A percentile compares a stretch with the other conserved stretches of the same genome.
Conservation (phyloP, 2,329 filamentous ascomycete genomes). For the Aureobasidium sp. region DNA sequence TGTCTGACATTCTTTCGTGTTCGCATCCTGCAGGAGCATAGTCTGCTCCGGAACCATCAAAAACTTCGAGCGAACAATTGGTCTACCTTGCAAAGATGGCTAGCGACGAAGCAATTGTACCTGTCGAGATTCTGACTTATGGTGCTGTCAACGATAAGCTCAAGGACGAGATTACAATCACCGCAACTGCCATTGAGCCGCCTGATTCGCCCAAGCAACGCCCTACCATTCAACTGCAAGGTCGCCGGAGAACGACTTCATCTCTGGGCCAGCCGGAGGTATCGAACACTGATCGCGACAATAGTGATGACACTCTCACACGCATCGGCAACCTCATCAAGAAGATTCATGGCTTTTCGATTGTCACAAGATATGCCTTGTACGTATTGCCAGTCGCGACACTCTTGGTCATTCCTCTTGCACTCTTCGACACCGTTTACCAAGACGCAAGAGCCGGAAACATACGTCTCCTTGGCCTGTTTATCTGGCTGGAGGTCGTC, state of each 20-base stretch:
- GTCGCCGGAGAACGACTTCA: conserved; percentile 1
- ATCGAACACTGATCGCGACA: conserved; percentile 29
- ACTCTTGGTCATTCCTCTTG: conserved; percentile 52
- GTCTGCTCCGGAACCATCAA: not conserved
- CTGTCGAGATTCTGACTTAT: not conserved
- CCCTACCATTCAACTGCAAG: not conserved
- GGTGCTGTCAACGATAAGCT: not conserved
- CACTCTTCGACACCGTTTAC: conserved; percentile 35
- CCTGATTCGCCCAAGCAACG: not conserved
- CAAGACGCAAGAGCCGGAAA: conserved; percentile 21
- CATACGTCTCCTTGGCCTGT: conserved; percentile 49
- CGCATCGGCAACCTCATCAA: conserved; percentile 58
- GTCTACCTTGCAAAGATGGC: not conserved
- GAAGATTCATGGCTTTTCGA: conserved; percentile 54
- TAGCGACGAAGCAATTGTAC: not conserved
- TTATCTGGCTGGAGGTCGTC: conserved; percentile 60
- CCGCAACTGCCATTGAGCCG: not conserved
- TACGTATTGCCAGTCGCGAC: conserved; percentile 58
- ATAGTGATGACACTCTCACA: conserved; percentile 46
- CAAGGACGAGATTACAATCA: not conserved
- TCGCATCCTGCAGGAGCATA: not conserved
- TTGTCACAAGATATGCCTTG: conserved; percentile 57
- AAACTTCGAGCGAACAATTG: no score
- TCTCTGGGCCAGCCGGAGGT: not conserved
- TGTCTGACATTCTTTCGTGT: not conserved